A percentile compares a stretch with the other conserved stretches of the same genome.
phyloP scores from a whole-genome alignment of 2,329 filamentous ascomycete species.

The Pleoardoris graminearum region DNA sequence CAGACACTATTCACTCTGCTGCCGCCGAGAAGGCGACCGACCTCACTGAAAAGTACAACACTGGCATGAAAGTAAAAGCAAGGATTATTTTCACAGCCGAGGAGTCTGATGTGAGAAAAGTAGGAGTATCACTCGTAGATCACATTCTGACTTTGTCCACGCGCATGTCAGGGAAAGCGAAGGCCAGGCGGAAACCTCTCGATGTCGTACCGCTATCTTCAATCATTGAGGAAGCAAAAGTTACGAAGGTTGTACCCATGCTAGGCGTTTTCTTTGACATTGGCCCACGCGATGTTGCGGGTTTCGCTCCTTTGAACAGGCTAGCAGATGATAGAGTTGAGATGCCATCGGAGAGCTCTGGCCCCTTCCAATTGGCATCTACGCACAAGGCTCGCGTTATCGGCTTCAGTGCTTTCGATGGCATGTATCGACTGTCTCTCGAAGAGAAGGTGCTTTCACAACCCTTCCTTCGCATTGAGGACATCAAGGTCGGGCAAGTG shows the following conservation, averaged over 20 bases:
- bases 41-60: conserved; percentile 76
- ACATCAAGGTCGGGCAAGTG: conserved; percentile 78
- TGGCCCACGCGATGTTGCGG: conserved; percentile 67
- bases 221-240: conserved; percentile 74
- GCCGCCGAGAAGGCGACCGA: conserved; percentile 70
- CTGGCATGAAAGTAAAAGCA: conserved; percentile 81
- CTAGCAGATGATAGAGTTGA: conserved; percentile 91
- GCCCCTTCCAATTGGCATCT: conserved; percentile 76
- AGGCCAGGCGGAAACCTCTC: conserved; percentile 58
- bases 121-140: conserved; percentile 87
- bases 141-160: conserved; percentile 71
- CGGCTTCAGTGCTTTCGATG: conserved; percentile 85
- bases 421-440: conserved; percentile 81
- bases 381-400: conserved; percentile 80
- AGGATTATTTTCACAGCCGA: conserved; percentile 89
- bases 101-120: conserved; percentile 73
- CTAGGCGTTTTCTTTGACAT: conserved; percentile 81
- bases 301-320: conserved; percentile 93
- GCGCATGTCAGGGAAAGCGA: conserved; percentile 41
- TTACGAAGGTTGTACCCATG: conserved; percentile 76
- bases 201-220: conserved; percentile 71
- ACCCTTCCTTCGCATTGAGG: conserved; percentile 87
- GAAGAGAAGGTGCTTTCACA: conserved; percentile 83
- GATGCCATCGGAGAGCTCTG: conserved; percentile 72
- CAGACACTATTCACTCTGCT: conserved; percentile 87